Conservation (phyloP, 352 stramenopile species). For the Globisporangium canariense region DNA sequence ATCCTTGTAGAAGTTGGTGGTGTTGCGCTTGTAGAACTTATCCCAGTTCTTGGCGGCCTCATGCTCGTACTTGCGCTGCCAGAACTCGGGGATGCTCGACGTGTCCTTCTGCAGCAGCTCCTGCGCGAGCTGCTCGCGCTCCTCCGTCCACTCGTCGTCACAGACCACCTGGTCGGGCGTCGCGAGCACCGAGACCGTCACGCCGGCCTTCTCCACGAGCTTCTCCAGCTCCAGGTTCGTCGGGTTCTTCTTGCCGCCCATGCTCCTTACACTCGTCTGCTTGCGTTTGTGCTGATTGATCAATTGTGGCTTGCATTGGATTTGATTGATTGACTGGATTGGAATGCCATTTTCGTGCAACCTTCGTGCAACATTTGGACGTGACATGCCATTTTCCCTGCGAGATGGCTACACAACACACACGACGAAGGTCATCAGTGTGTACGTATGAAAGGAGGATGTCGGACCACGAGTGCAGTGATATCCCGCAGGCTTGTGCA, state of each 20-base stretch:
- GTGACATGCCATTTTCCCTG: background rate
- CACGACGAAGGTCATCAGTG: background rate
- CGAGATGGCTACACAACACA: constrained; percentile 8
- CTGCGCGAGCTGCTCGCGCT: constrained; percentile 67
- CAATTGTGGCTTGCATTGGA: background rate
- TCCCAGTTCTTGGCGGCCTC: constrained; percentile 90
- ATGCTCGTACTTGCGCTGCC: constrained; percentile 86
- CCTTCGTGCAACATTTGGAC: constrained; percentile 23
- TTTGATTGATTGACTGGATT: constrained; percentile 5
- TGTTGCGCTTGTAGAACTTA: constrained; percentile 93
- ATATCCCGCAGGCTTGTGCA: too few species aligned
- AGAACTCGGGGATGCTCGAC: constrained; percentile 76
- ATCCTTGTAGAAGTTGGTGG: constrained; percentile 95
- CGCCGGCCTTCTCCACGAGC: constrained; percentile 73
- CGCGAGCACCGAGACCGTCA: constrained; percentile 60
- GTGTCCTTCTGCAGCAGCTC: constrained; percentile 71
- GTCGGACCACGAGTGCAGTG: too few species aligned
- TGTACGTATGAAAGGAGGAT: background rate
- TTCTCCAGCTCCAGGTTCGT: constrained; percentile 75
- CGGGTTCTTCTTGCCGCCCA: constrained; percentile 47
- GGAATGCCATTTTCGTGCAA: constrained; percentile 6
- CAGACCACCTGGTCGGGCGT: constrained; percentile 63
- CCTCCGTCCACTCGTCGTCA: constrained; percentile 80
- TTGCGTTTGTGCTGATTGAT: background rate
- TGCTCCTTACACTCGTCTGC: too few species aligned